Conservation (phyloP, 2,329 filamentous ascomycete species). For the Exophiala bonariae region DNA sequence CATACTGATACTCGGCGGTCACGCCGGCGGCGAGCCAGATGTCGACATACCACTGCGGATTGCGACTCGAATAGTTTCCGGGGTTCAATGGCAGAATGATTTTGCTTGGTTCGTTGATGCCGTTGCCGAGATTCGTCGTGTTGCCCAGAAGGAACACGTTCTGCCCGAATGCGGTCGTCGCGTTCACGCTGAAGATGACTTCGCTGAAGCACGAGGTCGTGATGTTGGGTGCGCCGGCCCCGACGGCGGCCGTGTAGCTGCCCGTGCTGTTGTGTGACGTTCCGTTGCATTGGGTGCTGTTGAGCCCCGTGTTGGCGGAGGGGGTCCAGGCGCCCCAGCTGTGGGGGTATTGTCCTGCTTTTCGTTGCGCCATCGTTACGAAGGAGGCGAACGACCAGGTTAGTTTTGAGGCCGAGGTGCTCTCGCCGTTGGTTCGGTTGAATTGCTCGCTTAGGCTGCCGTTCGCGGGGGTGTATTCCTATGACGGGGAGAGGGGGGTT, state of each 20-base stretch:
- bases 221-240: conserved; percentile 19
- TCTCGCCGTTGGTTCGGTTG: conserved; percentile 34
- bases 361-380: conserved; percentile 32
- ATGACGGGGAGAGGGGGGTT: not conserved
- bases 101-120: conserved; percentile 3
- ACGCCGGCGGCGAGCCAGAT: conserved; percentile 58
- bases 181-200: conserved; percentile 23
- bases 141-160: conserved; percentile 66
- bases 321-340: conserved; percentile 26
- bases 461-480: conserved; percentile 53
- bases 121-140: conserved; percentile 55
- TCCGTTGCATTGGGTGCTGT: conserved; percentile 15
- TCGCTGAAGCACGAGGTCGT: conserved; percentile 15
- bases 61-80: conserved; percentile 14
- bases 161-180: conserved; percentile 43
- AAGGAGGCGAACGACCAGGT: conserved; percentile 48
- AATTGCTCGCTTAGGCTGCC: conserved; percentile 54
- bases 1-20: conserved; percentile 67
- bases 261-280: conserved; percentile 24
- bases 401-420: conserved; percentile 41
- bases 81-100: conserved; percentile 15
- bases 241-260: conserved; percentile 24
- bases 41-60: conserved; percentile 55
- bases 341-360: conserved; percentile 21
- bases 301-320: conserved; percentile 16